Evolutionary conservation across 345 rosid species (phyloP).

Genomic region (Aquilaria yunnanensis): DNA sequence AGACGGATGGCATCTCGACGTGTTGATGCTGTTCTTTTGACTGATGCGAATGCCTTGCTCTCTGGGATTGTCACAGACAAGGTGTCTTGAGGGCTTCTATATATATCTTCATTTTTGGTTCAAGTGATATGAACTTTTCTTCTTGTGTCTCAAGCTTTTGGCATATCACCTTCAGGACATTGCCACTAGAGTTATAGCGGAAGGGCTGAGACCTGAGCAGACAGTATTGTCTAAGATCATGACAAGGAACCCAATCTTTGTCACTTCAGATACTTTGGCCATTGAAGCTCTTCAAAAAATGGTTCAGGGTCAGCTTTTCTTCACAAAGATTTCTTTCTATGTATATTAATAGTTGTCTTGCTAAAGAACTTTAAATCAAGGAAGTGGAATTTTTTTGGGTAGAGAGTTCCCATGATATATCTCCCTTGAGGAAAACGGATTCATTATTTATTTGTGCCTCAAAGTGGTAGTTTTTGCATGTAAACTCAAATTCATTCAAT

Average conservation of each 20-base stretch:
- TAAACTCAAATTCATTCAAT: no score
- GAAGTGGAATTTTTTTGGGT: no score
- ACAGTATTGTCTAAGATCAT: conserved; percentile 83
- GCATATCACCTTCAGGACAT: conserved; percentile 41
- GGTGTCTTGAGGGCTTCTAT: conserved; percentile 22
- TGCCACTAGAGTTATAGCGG: conserved; percentile 82
- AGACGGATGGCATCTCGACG: conserved; percentile 94
- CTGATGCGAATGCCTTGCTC: conserved; percentile 86
- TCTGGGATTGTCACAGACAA: conserved; percentile 93
- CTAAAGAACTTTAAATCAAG: no score
- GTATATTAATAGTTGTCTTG: no score
- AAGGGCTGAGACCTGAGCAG: conserved; percentile 88
- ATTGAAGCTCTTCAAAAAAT: conserved; percentile 96
- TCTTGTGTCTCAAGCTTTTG: background rate
- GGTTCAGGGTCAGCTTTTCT: conserved; percentile 65
- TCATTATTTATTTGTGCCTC: no score
- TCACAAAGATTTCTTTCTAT: background rate
- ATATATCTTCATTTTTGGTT: background rate
- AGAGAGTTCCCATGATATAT: no score
- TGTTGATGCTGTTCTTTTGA: conserved; percentile 79
- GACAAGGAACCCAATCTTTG: conserved; percentile 92
- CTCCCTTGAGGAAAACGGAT: no score
- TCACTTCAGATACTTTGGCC: conserved; percentile 76
- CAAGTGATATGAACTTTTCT: background rate
- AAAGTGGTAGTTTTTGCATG: no score